These are phyloP conservation scores for Umbelopsis sp. DNA, from an alignment of 192 early-diverging fungal genomes.

Conservation along the genomic window DNA sequence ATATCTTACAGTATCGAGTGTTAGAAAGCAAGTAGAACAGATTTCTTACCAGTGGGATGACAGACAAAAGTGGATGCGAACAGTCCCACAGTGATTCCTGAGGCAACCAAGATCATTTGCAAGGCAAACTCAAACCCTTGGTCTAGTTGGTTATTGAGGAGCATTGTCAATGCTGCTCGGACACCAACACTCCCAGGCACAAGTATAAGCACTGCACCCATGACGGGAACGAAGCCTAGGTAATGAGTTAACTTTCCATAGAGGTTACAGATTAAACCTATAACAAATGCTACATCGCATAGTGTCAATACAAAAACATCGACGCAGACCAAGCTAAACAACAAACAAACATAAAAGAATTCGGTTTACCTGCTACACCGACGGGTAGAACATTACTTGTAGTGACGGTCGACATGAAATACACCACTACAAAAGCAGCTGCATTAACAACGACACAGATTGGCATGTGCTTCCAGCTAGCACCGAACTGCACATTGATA, in stretches of 20 bases:
- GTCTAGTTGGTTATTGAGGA: conserved; percentile 31
- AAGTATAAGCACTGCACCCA: conserved; percentile 43
- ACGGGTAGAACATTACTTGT: conserved; percentile 27
- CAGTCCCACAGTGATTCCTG: conserved; percentile 42
- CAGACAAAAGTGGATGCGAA: conserved; percentile 39
- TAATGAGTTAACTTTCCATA: conserved; percentile 39
- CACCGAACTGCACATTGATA: conserved; percentile 47
- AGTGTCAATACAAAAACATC: too few relatives aligned
- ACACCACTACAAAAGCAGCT: conserved; percentile 36
- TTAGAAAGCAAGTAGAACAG: conserved; percentile 42
- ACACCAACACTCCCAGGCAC: conserved; percentile 47
- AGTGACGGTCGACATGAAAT: conserved; percentile 30
- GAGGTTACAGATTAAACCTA: conserved; percentile 39
- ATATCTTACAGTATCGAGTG: neutral
- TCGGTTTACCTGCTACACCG: conserved; percentile 10
- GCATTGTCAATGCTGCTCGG: conserved; percentile 35
- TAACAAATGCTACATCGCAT: conserved; percentile 40
- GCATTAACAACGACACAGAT: conserved; percentile 39
- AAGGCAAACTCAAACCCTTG: conserved; percentile 40
- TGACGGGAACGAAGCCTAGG: conserved; percentile 42
- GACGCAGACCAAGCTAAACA: too few relatives aligned
- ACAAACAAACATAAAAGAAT: neutral
- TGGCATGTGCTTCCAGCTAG: conserved; percentile 38
- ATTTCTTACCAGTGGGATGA: conserved; percentile 41
- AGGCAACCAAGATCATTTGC: conserved; percentile 40